Evolutionary conservation across 257 asterid genomes (phyloP), one percentile per base, ranked within the genome.

Genomic region (Plantago major): DNA sequence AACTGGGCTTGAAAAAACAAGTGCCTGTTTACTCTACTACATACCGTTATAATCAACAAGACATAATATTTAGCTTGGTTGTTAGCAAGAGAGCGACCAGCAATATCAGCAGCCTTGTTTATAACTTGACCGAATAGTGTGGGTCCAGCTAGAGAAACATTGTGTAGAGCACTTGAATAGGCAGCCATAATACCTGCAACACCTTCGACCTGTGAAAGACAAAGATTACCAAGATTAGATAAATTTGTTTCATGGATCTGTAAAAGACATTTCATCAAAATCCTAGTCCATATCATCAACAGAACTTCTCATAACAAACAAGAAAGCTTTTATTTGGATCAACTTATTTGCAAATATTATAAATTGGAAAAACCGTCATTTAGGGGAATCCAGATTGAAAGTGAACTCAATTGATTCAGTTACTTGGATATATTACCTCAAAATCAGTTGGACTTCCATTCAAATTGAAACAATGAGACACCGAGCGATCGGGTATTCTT

Each of bases 381-480:
- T 1, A 17, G 5, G 9, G 15, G 10, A 47, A 13, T 14, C 9
- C 15, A 47, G 7, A 4, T 6, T 12, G 3, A 17, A 47, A 12
- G n/a, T 47, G 52, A 14, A 12, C 3, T 10, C 17, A 10, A 4
- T 10, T 12, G 2, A 47, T 47, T 47, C 8, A 14, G 52, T 47
- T 46, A 22, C 19, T 49, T 17, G 37, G 0, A 26, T 2, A 30
- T 15, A 67, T 22, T 26, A 89, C 95, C 91, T 86, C 94, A 50
- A 51, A 67, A 11, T 78, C 82, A 37, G 70, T 42, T 13, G 82
- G 70, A 52, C 76, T 79, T 67, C 89, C 89, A 68, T 73, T 85
- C 69, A 89, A 81, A 80, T 78, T 89, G 76, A 89, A 89, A 74
- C 94, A 84, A 60, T 86, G 95, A 61, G 95, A 86, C 45, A 81